A percentile compares a stretch with the other conserved stretches of the same genome.
Conservation (phyloP, 2,329 filamentous ascomycete genomes). For the Xylaria polymorpha region DNA sequence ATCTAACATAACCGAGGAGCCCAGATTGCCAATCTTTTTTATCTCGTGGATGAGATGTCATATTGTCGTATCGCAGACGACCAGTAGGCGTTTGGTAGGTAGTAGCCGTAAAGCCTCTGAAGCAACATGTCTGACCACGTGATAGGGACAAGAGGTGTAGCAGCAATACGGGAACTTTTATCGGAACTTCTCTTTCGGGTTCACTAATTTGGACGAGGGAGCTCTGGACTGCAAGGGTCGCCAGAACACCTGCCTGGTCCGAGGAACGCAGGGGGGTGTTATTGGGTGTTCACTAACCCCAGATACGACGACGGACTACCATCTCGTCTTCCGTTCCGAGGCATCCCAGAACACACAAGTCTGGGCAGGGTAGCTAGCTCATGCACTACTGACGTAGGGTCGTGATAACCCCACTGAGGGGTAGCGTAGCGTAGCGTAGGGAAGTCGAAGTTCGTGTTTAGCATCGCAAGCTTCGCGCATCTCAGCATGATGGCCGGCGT, state of each 20-base stretch:
- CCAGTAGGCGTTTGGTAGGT: conserved; percentile 21
- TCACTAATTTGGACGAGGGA: conserved; percentile 19
- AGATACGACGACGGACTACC: conserved; percentile 38
- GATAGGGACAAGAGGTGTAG: conserved; percentile 34
- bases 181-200: conserved; percentile 22
- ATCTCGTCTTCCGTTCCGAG: conserved; percentile 35
- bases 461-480: conserved; percentile 7
- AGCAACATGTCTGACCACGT: conserved; percentile 37
- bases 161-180: conserved; percentile 29
- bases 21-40: conserved; percentile 34
- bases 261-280: conserved; percentile 14
- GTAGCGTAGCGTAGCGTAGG: conserved; percentile 8
- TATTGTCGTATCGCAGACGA: conserved; percentile 31
- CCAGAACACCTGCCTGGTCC: conserved; percentile 26
- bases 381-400: conserved; percentile 39
- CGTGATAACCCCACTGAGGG: conserved; percentile 41
- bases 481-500: background rate
- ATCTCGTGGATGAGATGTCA: conserved; percentile 26
- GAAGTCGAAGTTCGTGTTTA: conserved; percentile 22
- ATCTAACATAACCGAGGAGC: conserved; percentile 27
- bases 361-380: conserved; percentile 25
- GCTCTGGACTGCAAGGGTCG: conserved; percentile 30
- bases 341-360: conserved; percentile 33
- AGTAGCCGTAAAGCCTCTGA: conserved; percentile 31
- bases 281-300: conserved; percentile 20